Evolutionary conservation across 257 asterid species (phyloP), one percentile per base, ranked within the genome.

Genomic region (Solanum piurae): DNA sequence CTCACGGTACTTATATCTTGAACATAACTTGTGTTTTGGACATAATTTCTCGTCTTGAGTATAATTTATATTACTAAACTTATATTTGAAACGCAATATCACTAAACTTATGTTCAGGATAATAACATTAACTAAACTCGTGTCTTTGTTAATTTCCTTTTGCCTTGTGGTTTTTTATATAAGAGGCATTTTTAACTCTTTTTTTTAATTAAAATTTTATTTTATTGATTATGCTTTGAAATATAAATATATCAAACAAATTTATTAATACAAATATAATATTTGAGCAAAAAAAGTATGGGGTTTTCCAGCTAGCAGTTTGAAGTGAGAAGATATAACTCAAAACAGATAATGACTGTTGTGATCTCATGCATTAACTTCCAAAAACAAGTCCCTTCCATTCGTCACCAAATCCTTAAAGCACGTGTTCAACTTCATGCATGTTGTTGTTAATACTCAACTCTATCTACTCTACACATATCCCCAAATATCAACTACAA

Each of bases 371-470:
- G 85, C 85, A 82, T 46, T 49, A 82, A 49, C 11, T 82, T 82
- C 85, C 85, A 82, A 49, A 79, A 82, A 29, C 29, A 31, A 49
- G 29, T 29, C 42, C 21, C 25, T 18, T 80, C 40, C 85, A 80
- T 80, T 80, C 85, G 85, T 80, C 85, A 44, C 42, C 68, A 80
- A 80, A 4, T 29, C 42, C 85, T 29, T 46, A 82, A 2, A 82
- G 85, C 66, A 82, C 85, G 85, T 82, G 85, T 82, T 82, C 85
- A 82, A 29, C 69, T 49, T 8, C 85, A 82, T 82, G 85, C 85
- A 82, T 49, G 11, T 49, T 9, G 2, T 27, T 29, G 5, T 4
- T 27, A 7, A 7, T 3, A 18, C 27, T 29, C 33, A 16, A 29
- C 18, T 80, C 58, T 82, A 49, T 80, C 85, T 46, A 46, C 85